phyloP scores from a whole-genome alignment of 164 flowering plant genomes.

The Chimonanthus praecox region DNA sequence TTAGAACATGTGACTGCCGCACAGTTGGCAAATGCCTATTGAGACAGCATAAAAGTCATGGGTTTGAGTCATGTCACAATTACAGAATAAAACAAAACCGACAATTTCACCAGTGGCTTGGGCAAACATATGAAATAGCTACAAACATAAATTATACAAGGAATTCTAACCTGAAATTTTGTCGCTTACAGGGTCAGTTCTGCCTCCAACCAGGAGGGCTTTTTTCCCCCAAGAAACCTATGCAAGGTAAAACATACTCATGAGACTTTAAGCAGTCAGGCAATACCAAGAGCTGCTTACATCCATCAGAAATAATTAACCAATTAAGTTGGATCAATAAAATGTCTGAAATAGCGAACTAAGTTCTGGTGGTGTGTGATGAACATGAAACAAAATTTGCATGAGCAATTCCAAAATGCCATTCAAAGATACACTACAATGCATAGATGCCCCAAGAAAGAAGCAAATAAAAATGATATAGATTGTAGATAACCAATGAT shows the following conservation, averaged over 20 bases:
- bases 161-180: constrained; percentile 58
- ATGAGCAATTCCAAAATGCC: not conserved
- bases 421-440: not conserved
- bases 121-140: not conserved
- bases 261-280: constrained; percentile 5
- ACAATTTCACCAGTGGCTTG: not conserved
- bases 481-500: not conserved
- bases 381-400: too few relatives aligned
- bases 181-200: constrained; percentile 67
- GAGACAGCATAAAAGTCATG: too few relatives aligned
- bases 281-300: constrained; percentile 2
- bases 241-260: constrained; percentile 14
- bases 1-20: too few relatives aligned
- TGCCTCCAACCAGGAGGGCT: constrained; percentile 84
- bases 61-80: too few relatives aligned
- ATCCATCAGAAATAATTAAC: constrained; percentile 2
- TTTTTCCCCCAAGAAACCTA: constrained; percentile 96
- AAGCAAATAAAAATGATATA: not conserved
- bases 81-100: not conserved
- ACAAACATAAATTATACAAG: not conserved
- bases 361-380: not conserved
- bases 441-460: not conserved
- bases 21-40: too few relatives aligned
- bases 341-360: not conserved
- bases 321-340: not conserved